Evolutionary conservation across 192 early-diverging fungal genomes (phyloP).

Genomic region (Gonapodya prolifera): DNA sequence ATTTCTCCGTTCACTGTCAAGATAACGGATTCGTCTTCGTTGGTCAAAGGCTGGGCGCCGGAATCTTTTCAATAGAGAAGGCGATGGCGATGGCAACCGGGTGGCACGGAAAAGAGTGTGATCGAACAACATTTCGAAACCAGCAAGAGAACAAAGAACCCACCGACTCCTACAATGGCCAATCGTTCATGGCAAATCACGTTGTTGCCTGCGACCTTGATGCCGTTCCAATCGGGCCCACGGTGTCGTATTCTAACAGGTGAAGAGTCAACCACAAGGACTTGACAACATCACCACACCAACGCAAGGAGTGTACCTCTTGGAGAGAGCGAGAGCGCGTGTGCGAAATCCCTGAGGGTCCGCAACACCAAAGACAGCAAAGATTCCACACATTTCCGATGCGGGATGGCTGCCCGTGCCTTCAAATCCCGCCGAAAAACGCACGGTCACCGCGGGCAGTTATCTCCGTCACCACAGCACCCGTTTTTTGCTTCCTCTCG

Average conservation of each 20-base stretch:
- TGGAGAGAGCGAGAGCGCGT: slow-evolving; percentile 73
- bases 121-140: too few relatives aligned
- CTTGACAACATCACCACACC: slow-evolving; percentile 12
- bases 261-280: not conserved
- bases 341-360: slow-evolving; percentile 64
- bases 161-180: slow-evolving; percentile 95
- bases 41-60: slow-evolving; percentile 93
- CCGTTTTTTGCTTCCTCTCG: too few relatives aligned
- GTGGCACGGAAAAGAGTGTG: too few relatives aligned
- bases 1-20: slow-evolving; percentile 97
- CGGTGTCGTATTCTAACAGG: slow-evolving; percentile 76
- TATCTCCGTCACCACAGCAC: too few relatives aligned
- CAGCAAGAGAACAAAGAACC: too few relatives aligned
- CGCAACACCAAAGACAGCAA: slow-evolving; percentile 79
- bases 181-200: slow-evolving; percentile 95
- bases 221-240: slow-evolving; percentile 98
- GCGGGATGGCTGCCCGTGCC: too few relatives aligned
- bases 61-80: slow-evolving; percentile 36
- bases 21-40: slow-evolving; percentile 74
- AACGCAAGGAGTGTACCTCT: slow-evolving; percentile 36
- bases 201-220: slow-evolving; percentile 64
- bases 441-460: too few relatives aligned
- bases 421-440: too few relatives aligned
- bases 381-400: slow-evolving; percentile 86
- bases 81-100: too few relatives aligned